phyloP scores from a whole-genome alignment of 371 early-diverging fungal genomes.

The Mortierella sp. region DNA sequence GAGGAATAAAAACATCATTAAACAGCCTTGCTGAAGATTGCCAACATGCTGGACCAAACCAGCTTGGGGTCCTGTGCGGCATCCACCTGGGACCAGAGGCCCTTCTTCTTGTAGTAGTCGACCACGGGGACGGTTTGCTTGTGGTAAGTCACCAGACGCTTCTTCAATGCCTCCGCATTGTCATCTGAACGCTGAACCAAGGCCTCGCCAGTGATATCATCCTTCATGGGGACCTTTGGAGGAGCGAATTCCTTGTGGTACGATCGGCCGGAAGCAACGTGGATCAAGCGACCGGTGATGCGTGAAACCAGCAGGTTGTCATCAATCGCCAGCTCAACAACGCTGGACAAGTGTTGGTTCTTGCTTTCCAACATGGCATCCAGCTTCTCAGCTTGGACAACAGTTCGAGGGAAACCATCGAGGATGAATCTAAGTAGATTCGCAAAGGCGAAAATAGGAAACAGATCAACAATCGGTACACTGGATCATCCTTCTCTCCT shows the following conservation, averaged over 20 bases:
- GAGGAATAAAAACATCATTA: constrained; percentile 10
- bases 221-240: constrained; percentile 91
- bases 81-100: constrained; percentile 93
- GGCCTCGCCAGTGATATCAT: constrained; percentile 98
- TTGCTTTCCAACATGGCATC: constrained; percentile 91
- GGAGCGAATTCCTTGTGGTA: constrained; percentile 98
- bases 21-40: constrained; percentile 75
- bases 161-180: constrained; percentile 93
- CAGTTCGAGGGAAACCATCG: constrained; percentile 99
- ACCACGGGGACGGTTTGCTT: constrained; percentile 97
- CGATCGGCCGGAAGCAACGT: constrained; percentile 94
- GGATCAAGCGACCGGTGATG: constrained; percentile 96
- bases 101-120: constrained; percentile 94
- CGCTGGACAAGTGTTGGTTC: constrained; percentile 88
- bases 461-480: too few species aligned
- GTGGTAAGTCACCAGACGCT: constrained; percentile 95
- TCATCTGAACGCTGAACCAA: constrained; percentile 98
- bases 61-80: constrained; percentile 90
- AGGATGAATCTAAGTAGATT: constrained; percentile 85
- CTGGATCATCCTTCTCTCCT: constrained; percentile 9
- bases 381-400: constrained; percentile 98
- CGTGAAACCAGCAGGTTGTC: constrained; percentile 93
- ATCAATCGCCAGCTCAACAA: constrained; percentile 94
- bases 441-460: constrained; percentile 1
- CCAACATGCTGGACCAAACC: constrained; percentile 92